Evolutionary conservation across 148 eudicot species (phyloP), one percentile per base, ranked within the genome.

Genomic region (Heliosperma pusillum): DNA sequence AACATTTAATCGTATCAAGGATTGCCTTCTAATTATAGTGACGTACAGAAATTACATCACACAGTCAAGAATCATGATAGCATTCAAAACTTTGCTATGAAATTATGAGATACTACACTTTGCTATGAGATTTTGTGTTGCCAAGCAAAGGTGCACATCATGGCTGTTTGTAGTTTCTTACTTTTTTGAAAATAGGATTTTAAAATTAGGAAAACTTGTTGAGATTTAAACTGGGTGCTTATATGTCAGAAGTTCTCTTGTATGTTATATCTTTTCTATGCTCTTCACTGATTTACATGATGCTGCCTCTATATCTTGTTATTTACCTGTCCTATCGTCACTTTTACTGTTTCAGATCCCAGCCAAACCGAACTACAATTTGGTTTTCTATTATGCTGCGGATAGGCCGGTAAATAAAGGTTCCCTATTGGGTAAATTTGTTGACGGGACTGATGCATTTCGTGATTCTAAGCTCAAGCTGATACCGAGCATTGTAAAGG

Each of bases 401-500:
- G 97, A 92, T 78, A 89, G 89, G 83, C 93, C 97, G 50, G 88
- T 96, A 77, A 88, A 82, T 61, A 83, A 84, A 72, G 76, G 70
- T 71, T 92, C 99, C 27, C 83, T 96, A 73, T 84, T 96, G 80
- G 89, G 91, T 59, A 86, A 77, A 87, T 96, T 96, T 79, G 69
- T 91, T 74, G 87, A 92, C 80, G 99, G 99, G 64, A 85, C 82
- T 62, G 97, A 96, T 65, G 25, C 67, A 79, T 96, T 87, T 76
- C 97, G 99, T 16, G 95, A 96, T 83, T 86, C 99, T 74, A 92
- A 90, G 83, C 88, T 96, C 73, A 96, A 96, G 85, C 87, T 96
- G 69, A 96, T 96, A 78, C 99, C 99, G 27, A 96, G 99, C 79
- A 96, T 96, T 79, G 88, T 82, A 42, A 92, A 96, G 99, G 97